Base-by-base conservation (phyloP, 2,329 filamentous ascomycete genomes). In the Fusarium gaditjirri region DNA sequence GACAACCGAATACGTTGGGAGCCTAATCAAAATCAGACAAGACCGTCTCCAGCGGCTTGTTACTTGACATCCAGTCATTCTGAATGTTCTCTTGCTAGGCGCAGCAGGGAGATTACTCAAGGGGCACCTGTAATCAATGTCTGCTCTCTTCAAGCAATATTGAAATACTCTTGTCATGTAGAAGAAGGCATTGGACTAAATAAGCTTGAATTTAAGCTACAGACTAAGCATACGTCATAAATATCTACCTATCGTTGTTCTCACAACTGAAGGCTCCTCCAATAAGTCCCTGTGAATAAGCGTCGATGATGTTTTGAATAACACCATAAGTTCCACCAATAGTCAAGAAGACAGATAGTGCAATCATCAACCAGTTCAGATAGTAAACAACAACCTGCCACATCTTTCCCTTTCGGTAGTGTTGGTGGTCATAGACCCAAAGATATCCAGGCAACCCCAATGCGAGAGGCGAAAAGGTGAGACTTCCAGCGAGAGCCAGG, bases 391-490 rank as follows among this genome's bases (percentile, higher is more conserved):
- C 2, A 12, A 67, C 27, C 25, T 67, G 61, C 64, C 64, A 67
- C 38, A 31, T 3, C 10, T 38, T 59, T 5, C 61, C 64, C 19
- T 66, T 55, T 8, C 64, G 52, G 14, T 67, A 67, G 39, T 67
- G 64, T 29, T 67, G 64, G 41, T 67, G 64, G n/a, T 66, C 61
- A 9, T 66, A 67, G 0, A 76, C 61, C 74, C 74, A 76, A 23
- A 80, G 71, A 23, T 77, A 65, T 8, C 70, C 78, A 2, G 77
- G 79, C 44, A 78, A 71, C 12, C 77, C 71, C 3, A 79, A 61
- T 41, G 71, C 76, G n/a, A 80, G 78, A 38, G 78, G 78, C 0
- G 78, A 78, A 46, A 77, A 78, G 44, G 77, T 80, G 6, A 80
- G 53, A 3, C 77, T 72, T 4, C 77, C 79, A 11, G 78, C 76